Evolutionary conservation across 768 basidiomycete genomes (phyloP).

Genomic region (Mycena galericulata): DNA sequence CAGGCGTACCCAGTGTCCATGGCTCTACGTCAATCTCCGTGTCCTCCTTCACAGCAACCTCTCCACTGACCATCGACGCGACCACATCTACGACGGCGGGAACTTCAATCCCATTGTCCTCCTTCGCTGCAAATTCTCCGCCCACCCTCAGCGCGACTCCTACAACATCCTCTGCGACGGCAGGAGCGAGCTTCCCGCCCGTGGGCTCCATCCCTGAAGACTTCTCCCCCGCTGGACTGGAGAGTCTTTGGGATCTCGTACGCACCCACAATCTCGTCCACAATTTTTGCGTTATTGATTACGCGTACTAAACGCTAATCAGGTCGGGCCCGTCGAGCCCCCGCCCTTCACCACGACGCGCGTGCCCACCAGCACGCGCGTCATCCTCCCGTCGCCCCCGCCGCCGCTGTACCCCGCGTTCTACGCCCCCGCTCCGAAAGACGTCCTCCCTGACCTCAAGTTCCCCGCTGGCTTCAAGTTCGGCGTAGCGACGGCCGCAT

Average conservation of each 20-base stretch:
- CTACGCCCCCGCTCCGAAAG: conserved; percentile 57
- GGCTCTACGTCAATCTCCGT: neutral
- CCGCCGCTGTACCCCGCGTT: conserved; percentile 60
- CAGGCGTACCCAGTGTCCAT: neutral
- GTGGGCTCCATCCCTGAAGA: conserved; percentile 55
- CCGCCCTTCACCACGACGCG: conserved; percentile 61
- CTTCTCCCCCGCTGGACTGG: conserved; percentile 53
- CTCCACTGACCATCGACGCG: neutral
- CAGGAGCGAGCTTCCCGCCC: conserved; percentile 48
- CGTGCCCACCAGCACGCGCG: conserved; percentile 48
- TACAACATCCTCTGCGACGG: conserved; percentile 3
- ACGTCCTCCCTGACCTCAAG: conserved; percentile 57
- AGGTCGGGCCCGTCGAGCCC: conserved; percentile 58
- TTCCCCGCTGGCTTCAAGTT: conserved; percentile 62
- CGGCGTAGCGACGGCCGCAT: conserved; percentile 65
- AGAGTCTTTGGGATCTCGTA: conserved; percentile 57
- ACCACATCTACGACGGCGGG: conserved; percentile 13
- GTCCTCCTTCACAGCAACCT: neutral
- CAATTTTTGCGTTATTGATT: neutral
- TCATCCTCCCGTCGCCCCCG: conserved; percentile 56
- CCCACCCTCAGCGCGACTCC: neutral
- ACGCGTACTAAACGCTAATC: too few relatives aligned
- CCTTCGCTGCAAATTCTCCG: neutral
- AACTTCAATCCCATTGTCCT: too few relatives aligned
- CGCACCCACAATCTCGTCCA: conserved; percentile 6